phyloP scores from a whole-genome alignment of 2,329 filamentous ascomycete genomes.

The Arthroderma sp. region DNA sequence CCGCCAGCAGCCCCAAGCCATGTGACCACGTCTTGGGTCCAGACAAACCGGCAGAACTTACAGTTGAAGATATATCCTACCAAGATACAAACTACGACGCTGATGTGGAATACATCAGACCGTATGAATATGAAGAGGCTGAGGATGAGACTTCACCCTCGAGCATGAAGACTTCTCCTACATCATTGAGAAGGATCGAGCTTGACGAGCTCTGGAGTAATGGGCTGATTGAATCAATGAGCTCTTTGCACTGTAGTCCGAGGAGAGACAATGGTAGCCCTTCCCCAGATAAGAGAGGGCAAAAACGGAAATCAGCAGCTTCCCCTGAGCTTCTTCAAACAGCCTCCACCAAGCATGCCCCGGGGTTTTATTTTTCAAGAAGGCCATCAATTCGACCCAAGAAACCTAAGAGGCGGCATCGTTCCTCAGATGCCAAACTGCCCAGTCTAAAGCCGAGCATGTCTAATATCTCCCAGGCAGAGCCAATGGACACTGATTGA shows the following conservation, averaged over 20 bases:
- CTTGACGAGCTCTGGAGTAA: constrained; percentile 19
- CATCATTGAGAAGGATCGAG: constrained; percentile 9
- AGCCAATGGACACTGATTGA: constrained; percentile 7
- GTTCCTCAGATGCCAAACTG: not conserved
- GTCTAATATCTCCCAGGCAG: not conserved
- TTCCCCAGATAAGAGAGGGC: constrained; percentile 16
- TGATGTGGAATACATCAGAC: constrained; percentile 21
- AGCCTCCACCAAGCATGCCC: not conserved
- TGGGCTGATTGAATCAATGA: constrained; percentile 23
- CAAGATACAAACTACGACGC: constrained; percentile 21
- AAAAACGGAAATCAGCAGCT: constrained; percentile 22
- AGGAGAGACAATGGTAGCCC: constrained; percentile 8
- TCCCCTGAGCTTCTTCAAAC: not conserved
- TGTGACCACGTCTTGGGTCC: no score
- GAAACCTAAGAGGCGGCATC: not conserved
- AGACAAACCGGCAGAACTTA: constrained; percentile 7
- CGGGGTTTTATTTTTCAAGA: not conserved
- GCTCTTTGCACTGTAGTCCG: constrained; percentile 20
- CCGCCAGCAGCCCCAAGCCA: no score
- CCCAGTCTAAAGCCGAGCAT: not conserved
- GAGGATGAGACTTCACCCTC: constrained; percentile 3
- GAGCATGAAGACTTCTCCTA: constrained; percentile 9
- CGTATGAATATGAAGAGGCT: constrained; percentile 23
- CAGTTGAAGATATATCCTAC: constrained; percentile 15
- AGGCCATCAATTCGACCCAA: not conserved